These are phyloP conservation scores for Microascus cirrosus DNA, from an alignment of 2,329 filamentous ascomycete species.

Conservation along the genomic window DNA sequence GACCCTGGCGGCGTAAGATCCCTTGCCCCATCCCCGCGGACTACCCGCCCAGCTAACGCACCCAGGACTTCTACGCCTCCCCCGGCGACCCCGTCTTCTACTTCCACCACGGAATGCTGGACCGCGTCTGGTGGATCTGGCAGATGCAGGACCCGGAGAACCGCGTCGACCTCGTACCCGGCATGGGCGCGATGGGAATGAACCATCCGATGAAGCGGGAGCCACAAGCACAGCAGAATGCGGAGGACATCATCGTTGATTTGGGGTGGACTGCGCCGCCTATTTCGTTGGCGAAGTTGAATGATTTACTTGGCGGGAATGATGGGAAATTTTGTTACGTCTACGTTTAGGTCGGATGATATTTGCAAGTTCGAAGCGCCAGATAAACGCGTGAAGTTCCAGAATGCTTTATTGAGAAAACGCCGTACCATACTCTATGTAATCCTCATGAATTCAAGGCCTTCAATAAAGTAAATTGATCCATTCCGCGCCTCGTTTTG, in stretches of 20 bases:
- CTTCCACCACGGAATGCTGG: slow-evolving; percentile 19
- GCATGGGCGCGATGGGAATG: background rate
- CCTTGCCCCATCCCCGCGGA: background rate
- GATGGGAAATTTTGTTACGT: background rate
- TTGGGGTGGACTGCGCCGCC: background rate
- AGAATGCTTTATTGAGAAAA: too few relatives aligned
- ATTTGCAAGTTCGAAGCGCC: too few relatives aligned
- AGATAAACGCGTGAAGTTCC: too few relatives aligned
- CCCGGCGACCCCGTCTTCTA: slow-evolving; percentile 25
- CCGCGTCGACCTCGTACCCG: background rate
- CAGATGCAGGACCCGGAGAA: slow-evolving; percentile 9
- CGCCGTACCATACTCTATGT: too few relatives aligned
- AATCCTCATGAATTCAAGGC: too few relatives aligned
- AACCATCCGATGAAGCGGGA: background rate
- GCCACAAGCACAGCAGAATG: background rate
- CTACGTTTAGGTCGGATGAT: background rate
- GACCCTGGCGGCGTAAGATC: slow-evolving; percentile 7
- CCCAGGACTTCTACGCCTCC: slow-evolving; percentile 22
- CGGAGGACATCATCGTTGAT: background rate
- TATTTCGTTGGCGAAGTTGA: background rate
- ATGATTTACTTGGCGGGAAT: background rate
- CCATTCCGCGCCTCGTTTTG: too few relatives aligned
- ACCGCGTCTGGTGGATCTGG: slow-evolving; percentile 11
- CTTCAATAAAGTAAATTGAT: too few relatives aligned
- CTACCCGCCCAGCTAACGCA: background rate